Evolutionary conservation across 352 stramenopile genomes (phyloP), one percentile per base, ranked within the genome.

Genomic region (Thraustochytrium striatum): DNA sequence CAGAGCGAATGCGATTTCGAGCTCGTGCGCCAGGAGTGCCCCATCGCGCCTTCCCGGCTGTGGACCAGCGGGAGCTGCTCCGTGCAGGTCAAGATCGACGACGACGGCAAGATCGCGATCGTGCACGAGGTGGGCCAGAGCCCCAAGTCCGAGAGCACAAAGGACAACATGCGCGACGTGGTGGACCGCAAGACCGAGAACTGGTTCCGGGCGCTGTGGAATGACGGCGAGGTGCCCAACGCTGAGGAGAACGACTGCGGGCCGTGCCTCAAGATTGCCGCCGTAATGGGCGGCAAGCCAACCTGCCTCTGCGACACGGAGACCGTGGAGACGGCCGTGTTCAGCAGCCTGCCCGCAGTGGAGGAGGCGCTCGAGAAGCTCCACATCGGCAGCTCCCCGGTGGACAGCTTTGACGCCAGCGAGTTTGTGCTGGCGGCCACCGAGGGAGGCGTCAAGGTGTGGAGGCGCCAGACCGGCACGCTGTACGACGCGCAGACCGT

Each of bases 401-500:
- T 28, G 52, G 19, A 59, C 1, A 19, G 25, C 21, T 32, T 59
- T 59, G n/a, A n/a, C n/a, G 19, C 52, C 19, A 32, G 33, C 52
- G 52, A 59, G 19, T 59, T 59, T 28, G 33, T 11, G 52, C 19
- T 33, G 52, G 52, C 19, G 19, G 52, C 19, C 19, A 28, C 52
- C 0, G 33, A 59, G 52, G 33, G 33, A 1, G 52, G 52, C 25
- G 52, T 59, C 52, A 59, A n/a, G 52, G 52, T 28, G 25, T 59
- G 21, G 9, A n/a, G 33, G 19, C 19, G 25, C 1, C 25, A 59
- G 52, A 25, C 19, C 25, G 55, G 70, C 43, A n/a, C 11, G 16
- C 79, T 70, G 21, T 75, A 78, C 57, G 39, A 11, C 8, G 43
- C 7, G 16, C 13, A 69, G 8, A 57, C 35, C 28, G 78, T 82